Evolutionary conservation across 371 early-diverging fungal genomes (phyloP).

Genomic region (Nosema bombycis): DNA sequence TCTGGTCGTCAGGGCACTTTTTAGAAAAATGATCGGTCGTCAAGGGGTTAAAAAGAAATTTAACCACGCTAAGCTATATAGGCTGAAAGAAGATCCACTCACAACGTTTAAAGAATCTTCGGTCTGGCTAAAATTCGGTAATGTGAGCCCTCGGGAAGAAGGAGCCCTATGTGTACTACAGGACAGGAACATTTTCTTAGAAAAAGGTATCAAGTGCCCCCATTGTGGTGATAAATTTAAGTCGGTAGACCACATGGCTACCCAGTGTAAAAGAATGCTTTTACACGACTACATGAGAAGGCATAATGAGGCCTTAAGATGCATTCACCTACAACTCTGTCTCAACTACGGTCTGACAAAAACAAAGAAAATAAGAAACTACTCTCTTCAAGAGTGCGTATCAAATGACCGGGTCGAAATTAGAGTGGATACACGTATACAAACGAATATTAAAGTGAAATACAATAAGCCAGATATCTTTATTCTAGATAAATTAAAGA

Average conservation of each 20-base stretch:
- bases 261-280: constrained; percentile 4
- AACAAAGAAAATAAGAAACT: background rate
- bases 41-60: too few relatives aligned
- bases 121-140: background rate
- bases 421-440: background rate
- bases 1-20: too few relatives aligned
- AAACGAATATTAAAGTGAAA: background rate
- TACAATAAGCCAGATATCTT: constrained; percentile 6
- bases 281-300: constrained; percentile 9
- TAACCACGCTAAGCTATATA: constrained; percentile 4
- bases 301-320: constrained; percentile 7
- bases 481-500: constrained; percentile 3
- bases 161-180: background rate
- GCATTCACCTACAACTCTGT: constrained; percentile 1
- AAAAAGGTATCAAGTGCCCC: constrained; percentile 8
- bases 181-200: constrained; percentile 1
- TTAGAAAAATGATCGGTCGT: too few relatives aligned
- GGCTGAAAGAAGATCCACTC: background rate
- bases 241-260: constrained; percentile 16
- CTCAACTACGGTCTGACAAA: background rate
- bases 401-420: background rate
- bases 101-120: background rate
- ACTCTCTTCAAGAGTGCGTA: background rate
- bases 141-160: constrained; percentile 1
- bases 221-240: background rate